Base-by-base conservation (phyloP, 257 asterid species). In the Salvia rosmarinus region DNA sequence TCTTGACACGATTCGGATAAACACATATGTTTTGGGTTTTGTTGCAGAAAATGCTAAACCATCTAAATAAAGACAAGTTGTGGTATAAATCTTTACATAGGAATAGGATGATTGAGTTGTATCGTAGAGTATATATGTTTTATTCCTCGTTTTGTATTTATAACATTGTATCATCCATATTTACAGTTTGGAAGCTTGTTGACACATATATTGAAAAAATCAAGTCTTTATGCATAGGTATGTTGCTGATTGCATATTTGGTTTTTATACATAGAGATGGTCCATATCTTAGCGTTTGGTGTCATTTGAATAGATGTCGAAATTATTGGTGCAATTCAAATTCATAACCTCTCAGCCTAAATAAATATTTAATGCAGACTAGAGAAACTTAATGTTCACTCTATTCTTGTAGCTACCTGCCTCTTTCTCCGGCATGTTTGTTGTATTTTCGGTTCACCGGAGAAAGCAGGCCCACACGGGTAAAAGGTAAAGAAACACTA, bases 401-500 rank as follows among this genome's bases (percentile, higher is more conserved):
- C 23, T 32, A 62, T 50, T 35, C 47, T n/a, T 23, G 23, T 23
- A 50, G 54, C 52, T 39, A 9, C 20, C 13, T 11, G 25, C 58
- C 19, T 64, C 51, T 44, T 46, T 56, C 78, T 66, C 74, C 35
- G 25, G 66, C 60, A 2, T 51, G 67, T 28, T 64, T 16, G n/a
- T 19, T 11, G 2, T 39, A 17, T 67, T 68, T 58, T 42, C 78
- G 13, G 50, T 64, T 70, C 62, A 12, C 58, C 25, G 63, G 59
- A 44, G 35, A 19, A 71, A 71, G 43, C 50, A 20, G 20, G 64
- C 70, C 72, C 46, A 30, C 16, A 16, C 0, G 17, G 83, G 77
- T 6, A 74, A 16, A 21, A 43, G 42, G 23, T 78, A 80, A 4
- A 82, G 65, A 73, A 77, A 76, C 39, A 74, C 43, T 12, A 82